Evolutionary conservation across 2,329 filamentous ascomycete species (phyloP), one percentile per base, ranked within the genome.

Genomic region (Chaetomium sp.): DNA sequence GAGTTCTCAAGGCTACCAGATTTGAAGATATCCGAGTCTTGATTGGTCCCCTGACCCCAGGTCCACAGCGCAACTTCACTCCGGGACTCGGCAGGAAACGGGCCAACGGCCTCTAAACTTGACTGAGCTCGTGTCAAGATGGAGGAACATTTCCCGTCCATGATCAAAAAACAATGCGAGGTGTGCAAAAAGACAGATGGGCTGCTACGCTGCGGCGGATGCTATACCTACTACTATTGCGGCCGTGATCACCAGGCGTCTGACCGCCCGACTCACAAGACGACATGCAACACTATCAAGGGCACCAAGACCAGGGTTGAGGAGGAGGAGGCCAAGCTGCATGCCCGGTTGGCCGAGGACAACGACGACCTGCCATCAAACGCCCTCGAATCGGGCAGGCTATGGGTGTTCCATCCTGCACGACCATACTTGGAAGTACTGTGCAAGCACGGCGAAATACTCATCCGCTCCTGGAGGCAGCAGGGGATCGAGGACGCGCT

Each of bases 161-260:
- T 69, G 59, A 58, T 69, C 16, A 38, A 60, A 2, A 66, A 64
- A 53, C 60, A 63, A 7, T 65, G 66, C 51, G 64, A 69, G 57
- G 47, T 67, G n/a, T 67, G 65, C 65, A 60, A 65, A 42, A 53
- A 29, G 7, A 65, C 55, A 1, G 58, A 62, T n/a, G 25, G 33
- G 9, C 53, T 68, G n/a, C 25, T 57, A 13, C 65, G 62, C 10
- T 85, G 82, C 67, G 65, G 72, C 4, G 76, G 71, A 5, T 85
- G 82, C 72, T 76, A 74, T 50, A 77, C 75, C 1, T 73, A 79
- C 59, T 71, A 72, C 47, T 85, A 85, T 72, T 85, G 83, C 72
- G 70, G 75, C 57, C 70, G 71, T 16, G 76, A 79, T 1, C 80
- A 84, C 70, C 81, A 84, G 71, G 59, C 61, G 0, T 56, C 70